Base-by-base conservation (phyloP, 2,329 filamentous ascomycete species). In the Cadophora sp. region DNA sequence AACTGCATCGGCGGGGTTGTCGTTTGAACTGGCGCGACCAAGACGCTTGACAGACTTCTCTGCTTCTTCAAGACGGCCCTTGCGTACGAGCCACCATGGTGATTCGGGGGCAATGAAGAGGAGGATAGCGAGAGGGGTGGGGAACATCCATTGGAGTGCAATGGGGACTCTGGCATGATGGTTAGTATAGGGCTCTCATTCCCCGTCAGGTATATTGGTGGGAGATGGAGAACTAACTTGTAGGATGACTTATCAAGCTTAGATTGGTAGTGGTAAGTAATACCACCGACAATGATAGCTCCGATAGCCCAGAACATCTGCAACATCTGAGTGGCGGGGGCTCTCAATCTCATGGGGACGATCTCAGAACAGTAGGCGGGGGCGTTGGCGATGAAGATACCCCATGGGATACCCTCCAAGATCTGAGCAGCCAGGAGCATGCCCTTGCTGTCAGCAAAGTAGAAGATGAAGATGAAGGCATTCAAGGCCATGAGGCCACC, bases 271-370 rank as follows among this genome's bases (percentile, higher is more conserved):
- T 77, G 74, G 76, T 85, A 89, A 61, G 84, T 85, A 68, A 86
- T 81, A 67, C 78, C 86, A 39, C 81, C 84, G 27, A 89, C 87
- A 66, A 89, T 87, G 74, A 89, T 89, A 43, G 78, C 76, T 30
- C 87, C 87, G 73, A 89, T 85, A 20, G 86, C 84, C 87, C 87
- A 89, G 79, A 86, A 87, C 86, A 89, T 89, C 78, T 89, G 87
- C 77, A 89, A 72, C 83, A 86, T 89, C 77, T 86, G 84, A 2
- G 87, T 89, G 4, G 82, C 82, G 22, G 85, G 83, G 62, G 83
- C 87, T 76, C 87, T 79, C 64, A 90, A 77, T 73, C 79, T 79
- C 62, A 89, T 81, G 1, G 87, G 87, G 2, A 87, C 85, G 65
- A 90, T 87, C 76, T 90, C 87, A 73, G 78, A 79, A 77, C 83